Evolutionary conservation across 768 basidiomycete genomes (phyloP), one percentile per base, ranked within the genome.

Genomic region (Sarcomyxa edulis): DNA sequence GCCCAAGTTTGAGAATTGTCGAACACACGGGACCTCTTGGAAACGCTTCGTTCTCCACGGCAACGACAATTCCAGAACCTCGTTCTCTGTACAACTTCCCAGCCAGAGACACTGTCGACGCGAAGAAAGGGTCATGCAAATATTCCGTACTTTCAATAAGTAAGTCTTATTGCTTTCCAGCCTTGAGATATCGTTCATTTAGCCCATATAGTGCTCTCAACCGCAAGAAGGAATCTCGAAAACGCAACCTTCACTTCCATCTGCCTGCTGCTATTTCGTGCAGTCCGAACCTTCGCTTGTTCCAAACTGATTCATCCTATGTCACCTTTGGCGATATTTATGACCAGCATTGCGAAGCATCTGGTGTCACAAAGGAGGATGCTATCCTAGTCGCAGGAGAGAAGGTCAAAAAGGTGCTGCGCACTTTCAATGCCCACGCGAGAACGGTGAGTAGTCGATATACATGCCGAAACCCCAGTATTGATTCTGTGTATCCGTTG

Each of bases 101-200:
- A 80, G 85, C 23, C 78, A 81, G 36, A 74, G 92, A 14, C 85
- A 88, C 48, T 84, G 81, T 49, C 82, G 96, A 18, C 76, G 96
- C 22, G 95, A 99, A 64, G 95, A 99, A 52, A 72, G 89, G 35
- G 79, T 95, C 30, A 84, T 86, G 59, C 92, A 97, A 51, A 64
- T 96, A 14, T 86, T 95, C 64, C 79, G 96, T n/a, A 88, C 85
- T 39, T 88, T 98, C 62, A 97, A 96, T 53, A 79, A 81, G 93
- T 94, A 45, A 28, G 77, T 54, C 9, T 14, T 23, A 11, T 12
- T 35, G 12, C 12, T 11, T 12, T 12, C 8, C 10, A 29, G 41
- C 12, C 10, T 20, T 44, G n/a, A 28, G 44, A 12, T 38, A 20
- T 25, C 23, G 25, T 25, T 36, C 4, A 39, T 10, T 24, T 35